Evolutionary conservation across 2,329 filamentous ascomycete genomes (phyloP), one percentile per base, ranked within the genome.

Genomic region (Nannizziopsis arthrosporioides): DNA sequence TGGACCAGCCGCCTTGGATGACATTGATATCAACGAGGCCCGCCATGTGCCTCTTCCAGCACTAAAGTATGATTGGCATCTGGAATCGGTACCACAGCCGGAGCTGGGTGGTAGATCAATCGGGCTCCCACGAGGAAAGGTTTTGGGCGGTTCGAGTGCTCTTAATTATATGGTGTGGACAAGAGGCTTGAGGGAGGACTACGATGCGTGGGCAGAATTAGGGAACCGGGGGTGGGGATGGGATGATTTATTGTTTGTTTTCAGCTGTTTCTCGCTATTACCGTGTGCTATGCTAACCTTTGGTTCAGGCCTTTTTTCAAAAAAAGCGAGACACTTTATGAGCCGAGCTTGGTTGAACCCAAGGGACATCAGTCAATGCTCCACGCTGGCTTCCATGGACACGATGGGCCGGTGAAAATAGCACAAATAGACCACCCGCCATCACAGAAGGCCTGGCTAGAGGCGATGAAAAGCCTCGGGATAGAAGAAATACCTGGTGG

Each of bases 271-370:
- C 5, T 18, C 9, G 14, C 15, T 27, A 12, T n/a, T 14, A 5
- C 11, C 19, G 17, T 9, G 6, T 6, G 11, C 12, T 22, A 11
- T 37, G 32, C 6, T 44, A 37, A 44, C 31, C 14, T 3, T 18
- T 2, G 10, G 1, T 18, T 12, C 79, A 75, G 71, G 19, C 72
- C 71, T 0, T 76, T 67, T 54, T 75, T 75, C 58, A 73, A 72
- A 49, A 73, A 66, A 50, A 68, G 68, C 2, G 73, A 77, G 55
- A 67, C 63, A 0, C 75, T 66, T 19, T 53, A 60, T 14, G 53
- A 56, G 36, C 59, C 63, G 15, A 57, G 51, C 35, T 27, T 47
- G 4, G 48, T 55, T 2, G 59, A 62, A 22, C 61, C 61, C 42
- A 46, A 55, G 10, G 32, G 53, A 42, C 53, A 61, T 51, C 52